Conservation (phyloP, 1,139 yeast species). For the Eremothecium gossypii region DNA sequence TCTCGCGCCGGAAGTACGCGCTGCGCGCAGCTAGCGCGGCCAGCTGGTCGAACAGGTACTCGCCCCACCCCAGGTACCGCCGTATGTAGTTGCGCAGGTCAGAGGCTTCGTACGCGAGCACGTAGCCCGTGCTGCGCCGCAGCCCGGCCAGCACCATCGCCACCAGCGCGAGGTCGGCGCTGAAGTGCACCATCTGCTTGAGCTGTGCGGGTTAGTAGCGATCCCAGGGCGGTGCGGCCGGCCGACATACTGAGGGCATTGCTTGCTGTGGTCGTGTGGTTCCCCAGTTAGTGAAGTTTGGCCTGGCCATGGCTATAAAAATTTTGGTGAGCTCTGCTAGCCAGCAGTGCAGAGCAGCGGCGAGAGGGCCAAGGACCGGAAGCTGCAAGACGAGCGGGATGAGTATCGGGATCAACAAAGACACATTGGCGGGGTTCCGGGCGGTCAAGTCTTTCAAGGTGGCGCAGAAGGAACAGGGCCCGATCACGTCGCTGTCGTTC, state of each 20-base stretch:
- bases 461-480: conserved; percentile 43
- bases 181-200: conserved; percentile 35
- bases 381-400: conserved; percentile 7
- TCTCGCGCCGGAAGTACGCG: conserved; percentile 19
- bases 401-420: conserved; percentile 33
- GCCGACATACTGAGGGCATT: not conserved
- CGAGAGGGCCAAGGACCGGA: too few relatives aligned
- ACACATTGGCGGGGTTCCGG: conserved; percentile 39
- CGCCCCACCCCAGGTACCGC: conserved; percentile 47
- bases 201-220: conserved; percentile 4
- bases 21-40: conserved; percentile 15
- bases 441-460: conserved; percentile 48
- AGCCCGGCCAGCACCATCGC: conserved; percentile 60
- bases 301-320: too few relatives aligned
- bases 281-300: too few relatives aligned
- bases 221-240: too few relatives aligned
- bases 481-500: conserved; percentile 72
- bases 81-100: conserved; percentile 48
- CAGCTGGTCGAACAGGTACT: conserved; percentile 40
- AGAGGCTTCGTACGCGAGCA: conserved; percentile 33
- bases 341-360: too few relatives aligned
- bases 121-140: conserved; percentile 50
- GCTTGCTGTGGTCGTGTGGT: not conserved
- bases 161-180: conserved; percentile 46
- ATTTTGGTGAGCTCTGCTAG: too few relatives aligned